Percentiles rank a stretch among this genome's conserved stretches.
These are phyloP conservation scores for Scedosporium boydii DNA, from an alignment of 2,329 filamentous ascomycete species.

Conservation along the genomic window DNA sequence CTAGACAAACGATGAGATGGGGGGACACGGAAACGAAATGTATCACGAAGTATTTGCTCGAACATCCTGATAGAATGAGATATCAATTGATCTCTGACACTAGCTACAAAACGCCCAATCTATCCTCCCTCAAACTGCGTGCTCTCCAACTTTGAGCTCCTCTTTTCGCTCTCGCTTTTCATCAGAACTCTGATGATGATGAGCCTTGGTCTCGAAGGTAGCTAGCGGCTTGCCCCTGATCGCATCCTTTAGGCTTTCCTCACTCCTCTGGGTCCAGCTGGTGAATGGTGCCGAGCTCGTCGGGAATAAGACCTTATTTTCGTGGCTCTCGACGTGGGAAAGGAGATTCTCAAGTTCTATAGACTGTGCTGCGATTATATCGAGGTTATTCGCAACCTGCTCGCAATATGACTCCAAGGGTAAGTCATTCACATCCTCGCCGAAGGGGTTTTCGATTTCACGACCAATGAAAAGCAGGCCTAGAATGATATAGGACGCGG, in stretches of 20 bases:
- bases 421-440: conserved; percentile 72
- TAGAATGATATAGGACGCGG: conserved; percentile 72
- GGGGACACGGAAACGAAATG: no score
- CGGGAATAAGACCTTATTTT: conserved; percentile 48
- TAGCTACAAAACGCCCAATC: no score
- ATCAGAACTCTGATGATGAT: no score
- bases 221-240: no score
- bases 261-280: conserved; percentile 29
- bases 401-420: conserved; percentile 68
- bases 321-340: conserved; percentile 20
- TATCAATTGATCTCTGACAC: no score
- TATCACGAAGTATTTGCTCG: no score
- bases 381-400: conserved; percentile 63
- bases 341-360: conserved; percentile 22
- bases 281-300: conserved; percentile 29
- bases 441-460: conserved; percentile 81
- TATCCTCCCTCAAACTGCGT: no score
- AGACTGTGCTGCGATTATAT: conserved; percentile 53
- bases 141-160: no score
- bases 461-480: conserved; percentile 64
- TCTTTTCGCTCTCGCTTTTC: no score
- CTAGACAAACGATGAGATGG: no score
- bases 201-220: no score
- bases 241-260: conserved; percentile 11
- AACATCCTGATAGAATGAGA: no score